Evolutionary conservation across 306 rosid genomes (phyloP), one percentile per base, ranked within the genome.

Genomic region (Calophaca sinica): DNA sequence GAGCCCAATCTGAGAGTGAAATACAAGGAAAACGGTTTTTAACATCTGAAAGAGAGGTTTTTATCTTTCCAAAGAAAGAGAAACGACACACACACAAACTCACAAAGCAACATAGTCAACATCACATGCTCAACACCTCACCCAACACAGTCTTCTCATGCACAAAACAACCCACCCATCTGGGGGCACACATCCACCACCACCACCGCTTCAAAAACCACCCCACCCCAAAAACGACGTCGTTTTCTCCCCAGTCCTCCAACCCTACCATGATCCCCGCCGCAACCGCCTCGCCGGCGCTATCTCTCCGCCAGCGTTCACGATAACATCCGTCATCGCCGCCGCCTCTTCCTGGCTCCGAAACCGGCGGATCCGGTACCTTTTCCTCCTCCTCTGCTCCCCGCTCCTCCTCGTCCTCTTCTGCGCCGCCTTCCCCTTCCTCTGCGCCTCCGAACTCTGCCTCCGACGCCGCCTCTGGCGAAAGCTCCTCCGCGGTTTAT

Each of bases 381-480:
- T 79, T 33, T 59, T 75, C 76, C 69, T 83, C 63, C 4, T 79
- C 31, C 76, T 79, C 52, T 79, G 62, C 41, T 83, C 84, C 0
- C 84, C 84, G 4, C 51, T 75, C 11, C 57, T 83, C 50, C 68
- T 83, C 13, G 6, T 73, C 57, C 60, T 83, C 68, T 35, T 83
- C 14, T 44, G 54, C 76, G 57, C 42, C 54, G 55, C 79, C 26
- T 41, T 79, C 60, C 84, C 87, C 1, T 79, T 79, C 51, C 55
- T 79, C 36, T 83, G 84, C 69, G 68, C 62, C n/a, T 61, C 75
- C 4, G 82, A 83, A 33, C 62, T 83, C 76, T 83, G 81, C 52
- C 45, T 64, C 64, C 84, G 81, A 44, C 68, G 79, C 9, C 60
- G 75, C 3, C 11, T 78, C 11, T 78, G 73, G 80, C 42, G 81